Base-by-base conservation (phyloP, 129 eudicot species). In the Centaurea solstitialis region DNA sequence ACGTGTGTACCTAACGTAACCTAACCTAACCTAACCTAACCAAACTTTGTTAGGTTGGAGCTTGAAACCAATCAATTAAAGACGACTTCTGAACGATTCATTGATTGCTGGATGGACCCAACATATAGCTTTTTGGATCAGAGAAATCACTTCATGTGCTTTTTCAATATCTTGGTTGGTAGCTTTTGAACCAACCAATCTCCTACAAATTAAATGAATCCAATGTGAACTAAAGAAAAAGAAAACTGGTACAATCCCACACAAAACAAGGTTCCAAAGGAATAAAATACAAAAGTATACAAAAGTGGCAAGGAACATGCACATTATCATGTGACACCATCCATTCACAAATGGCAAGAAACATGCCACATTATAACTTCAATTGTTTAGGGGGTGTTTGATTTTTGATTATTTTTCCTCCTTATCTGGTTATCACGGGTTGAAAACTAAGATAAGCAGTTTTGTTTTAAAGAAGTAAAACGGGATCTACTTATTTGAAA, bases 161-260 rank as follows among this genome's bases (percentile, higher is more conserved):
- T 79, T 68, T 65, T 50, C 26, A 68, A 75, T 28, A 81, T 45
- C 80, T 76, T 76, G 72, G 81, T 70, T 76, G 78, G 86, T 82
- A 82, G 65, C 53, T n/a, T 70, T 76, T 76, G 28, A 4, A 82
- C 86, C 86, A 7, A 82, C 86, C 86, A 28, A 6, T 38, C 33
- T 68, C 43, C 23, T 23, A 17, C 6, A 76, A 76, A 82, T 76
- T 76, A 22, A 82, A 76, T 76, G 82, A 21, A 57, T 57, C 65
- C 65, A 57, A 57, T 57, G 65, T 57, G 65, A n/a, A 57, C 9
- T 21, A 57, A 57, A 57, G 65, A 57, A 57, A 57, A 57, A 57
- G 65, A 57, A 57, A 57, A 57, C 20, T 3, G 18, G 47, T 17
- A 53, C 30, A 53, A 53, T 53, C 8, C 21, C 65, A 17, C 9